Base-by-base conservation (phyloP, 2,329 filamentous ascomycete species). In the Microsporum audouinii region DNA sequence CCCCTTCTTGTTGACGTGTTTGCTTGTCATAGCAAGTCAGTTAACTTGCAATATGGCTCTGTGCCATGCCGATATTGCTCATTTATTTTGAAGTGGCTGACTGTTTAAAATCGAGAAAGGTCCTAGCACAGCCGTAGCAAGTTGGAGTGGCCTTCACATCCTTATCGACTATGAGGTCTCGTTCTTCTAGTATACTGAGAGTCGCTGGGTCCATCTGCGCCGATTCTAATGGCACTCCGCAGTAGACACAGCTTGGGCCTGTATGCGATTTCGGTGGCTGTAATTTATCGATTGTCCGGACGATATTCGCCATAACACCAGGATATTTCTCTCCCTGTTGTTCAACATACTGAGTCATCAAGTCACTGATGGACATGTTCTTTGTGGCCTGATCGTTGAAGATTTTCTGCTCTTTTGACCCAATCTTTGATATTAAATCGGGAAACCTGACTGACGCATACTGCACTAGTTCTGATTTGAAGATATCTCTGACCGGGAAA, bases 281-380 rank as follows among this genome's bases (percentile, higher is more conserved):
- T 45, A 97, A 79, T 74, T 95, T 96, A 58, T 85, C 86, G n/a
- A 88, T 87, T 38, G 92, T 99, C 64, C 90, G 84, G 3, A 96
- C 92, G 7, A 99, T 94, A 71, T 99, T 99, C 36, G 91, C 88
- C 66, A 99, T 91, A 61, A 97, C 90, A 60, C 88, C 89, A 2
- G 91, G 89, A 69, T 95, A 96, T 62, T 87, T 88, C 65, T 84
- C 83, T 71, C 96, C 91, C 14, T 96, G 89, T 45, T 85, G 87
- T 66, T 84, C 83, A 69, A 99, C 96, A 72, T 96, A 99, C 61
- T 90, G 86, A 62, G 81, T 77, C 86, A 97, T 91, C 60, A 99
- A 82, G 66, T 91, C 87, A 70, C 96, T 91, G 68, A 99, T 96
- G 53, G 90, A 95, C 53, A 89, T 82, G 65, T 90, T 87, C 62